Evolutionary conservation across 768 basidiomycete species (phyloP), one percentile per base, ranked within the genome.

Genomic region (Suillus brevipes): DNA sequence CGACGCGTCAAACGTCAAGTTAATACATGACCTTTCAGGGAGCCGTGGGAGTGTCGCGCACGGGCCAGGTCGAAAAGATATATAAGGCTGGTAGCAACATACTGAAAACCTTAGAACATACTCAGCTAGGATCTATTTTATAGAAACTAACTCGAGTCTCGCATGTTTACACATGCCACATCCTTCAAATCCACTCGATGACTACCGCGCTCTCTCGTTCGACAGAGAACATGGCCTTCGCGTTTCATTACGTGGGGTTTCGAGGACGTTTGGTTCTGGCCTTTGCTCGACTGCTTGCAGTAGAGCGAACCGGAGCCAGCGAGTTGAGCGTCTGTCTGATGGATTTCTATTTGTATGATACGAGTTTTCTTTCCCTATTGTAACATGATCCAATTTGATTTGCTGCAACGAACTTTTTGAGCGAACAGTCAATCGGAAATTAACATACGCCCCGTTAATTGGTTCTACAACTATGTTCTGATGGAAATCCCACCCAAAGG

Each of bases 121-220:
- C 78, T 79, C 78, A 75, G 71, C 73, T 70, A 73, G 76, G 76
- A 77, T 77, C 75, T 77, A 74, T 77, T 77, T 62, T 76, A 76
- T 75, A 77, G 75, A 75, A 76, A 76, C 78, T 78, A 78, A 79
- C 78, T 78, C 74, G 78, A 78, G 78, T 80, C 77, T 79, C 73
- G 78, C 78, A 79, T 77, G 76, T 78, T 78, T 78, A 79, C 73
- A 74, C 76, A 76, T 79, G 78, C 78, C 78, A 73, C 77, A 84
- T 83, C 79, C 82, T 86, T 87, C 83, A 85, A 83, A 82, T 88
- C 84, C 85, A 85, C 77, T 85, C 83, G 87, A 89, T 89, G 87
- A 88, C 80, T 80, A 78, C 63, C 70, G 84, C 84, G 80, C 84
- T 82, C 83, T 72, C 85, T 84, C 86, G 85, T 88, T 80, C 75